phyloP scores from a whole-genome alignment of 169 alveolate genomes.

The Plasmodium gallinaceum region DNA sequence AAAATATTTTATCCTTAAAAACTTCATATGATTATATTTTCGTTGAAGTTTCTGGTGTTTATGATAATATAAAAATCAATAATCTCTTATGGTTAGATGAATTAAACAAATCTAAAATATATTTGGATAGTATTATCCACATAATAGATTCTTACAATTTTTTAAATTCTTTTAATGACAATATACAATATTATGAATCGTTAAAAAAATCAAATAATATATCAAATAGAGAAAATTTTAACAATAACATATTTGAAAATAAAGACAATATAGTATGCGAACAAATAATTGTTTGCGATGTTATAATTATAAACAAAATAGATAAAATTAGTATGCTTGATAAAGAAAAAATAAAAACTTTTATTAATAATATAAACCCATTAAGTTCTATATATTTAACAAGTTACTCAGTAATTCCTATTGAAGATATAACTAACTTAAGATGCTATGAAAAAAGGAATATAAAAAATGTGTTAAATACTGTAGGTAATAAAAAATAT shows the following conservation, averaged over 20 bases:
- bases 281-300: slow-evolving; percentile 67
- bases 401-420: slow-evolving; percentile 37
- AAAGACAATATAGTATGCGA: slow-evolving; percentile 16
- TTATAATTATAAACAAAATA: slow-evolving; percentile 59
- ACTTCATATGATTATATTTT: slow-evolving; percentile 51
- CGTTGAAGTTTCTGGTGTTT: slow-evolving; percentile 73
- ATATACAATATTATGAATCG: slow-evolving; percentile 5
- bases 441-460: slow-evolving; percentile 75
- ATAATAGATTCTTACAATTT: slow-evolving; percentile 59
- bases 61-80: slow-evolving; percentile 64
- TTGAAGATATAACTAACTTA: slow-evolving; percentile 58
- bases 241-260: not conserved
- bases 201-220: not conserved
- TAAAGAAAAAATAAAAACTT: slow-evolving; percentile 37
- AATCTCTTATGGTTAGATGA: slow-evolving; percentile 72
- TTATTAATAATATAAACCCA: slow-evolving; percentile 54
- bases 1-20: slow-evolving; percentile 61
- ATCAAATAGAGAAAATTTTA: not conserved
- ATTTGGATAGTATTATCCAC: slow-evolving; percentile 68
- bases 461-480: slow-evolving; percentile 35
- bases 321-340: slow-evolving; percentile 49
- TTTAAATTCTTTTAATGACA: slow-evolving; percentile 8
- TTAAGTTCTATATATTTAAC: slow-evolving; percentile 40
- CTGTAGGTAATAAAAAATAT: not conserved
- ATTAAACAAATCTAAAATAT: slow-evolving; percentile 67